Percentiles rank a stretch among this genome's conserved stretches.
Conservation (phyloP, 495 filamentous ascomycete genomes). For the Xanthoparmelia taractica region DNA sequence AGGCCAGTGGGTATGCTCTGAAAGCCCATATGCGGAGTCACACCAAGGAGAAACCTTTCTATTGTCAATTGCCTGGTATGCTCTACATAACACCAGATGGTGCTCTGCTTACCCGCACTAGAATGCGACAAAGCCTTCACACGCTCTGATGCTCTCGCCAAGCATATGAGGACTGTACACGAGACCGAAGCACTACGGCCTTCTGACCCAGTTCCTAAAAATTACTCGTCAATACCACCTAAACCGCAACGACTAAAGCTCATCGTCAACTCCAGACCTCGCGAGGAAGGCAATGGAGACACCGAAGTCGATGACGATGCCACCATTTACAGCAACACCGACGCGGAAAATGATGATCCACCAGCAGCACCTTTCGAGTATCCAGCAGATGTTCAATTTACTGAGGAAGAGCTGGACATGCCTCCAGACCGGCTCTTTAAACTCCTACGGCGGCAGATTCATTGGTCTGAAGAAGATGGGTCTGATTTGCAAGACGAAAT, state of each 20-base stretch:
- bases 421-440: constrained; percentile 61
- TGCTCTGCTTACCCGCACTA: constrained; percentile 30
- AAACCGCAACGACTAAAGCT: constrained; percentile 60
- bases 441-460: constrained; percentile 67
- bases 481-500: constrained; percentile 51
- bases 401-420: constrained; percentile 60
- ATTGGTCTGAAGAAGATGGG: constrained; percentile 70
- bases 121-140: constrained; percentile 98
- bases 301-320: constrained; percentile 46
- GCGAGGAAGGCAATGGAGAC: constrained; percentile 42
- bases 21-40: constrained; percentile 97
- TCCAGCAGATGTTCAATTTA: constrained; percentile 61
- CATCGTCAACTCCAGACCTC: constrained; percentile 50
- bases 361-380: constrained; percentile 29
- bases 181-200: constrained; percentile 89
- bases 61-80: constrained; percentile 85
- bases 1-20: constrained; percentile 91
- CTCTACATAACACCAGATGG: background rate
- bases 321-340: constrained; percentile 31
- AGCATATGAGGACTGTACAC: constrained; percentile 98
- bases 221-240: constrained; percentile 46
- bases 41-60: constrained; percentile 96
- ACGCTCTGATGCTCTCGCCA: constrained; percentile 89
- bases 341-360: constrained; percentile 13
- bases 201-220: constrained; percentile 77